phyloP scores from a whole-genome alignment of 805 yeast genomes.

The Blastobotrys terrestris region DNA sequence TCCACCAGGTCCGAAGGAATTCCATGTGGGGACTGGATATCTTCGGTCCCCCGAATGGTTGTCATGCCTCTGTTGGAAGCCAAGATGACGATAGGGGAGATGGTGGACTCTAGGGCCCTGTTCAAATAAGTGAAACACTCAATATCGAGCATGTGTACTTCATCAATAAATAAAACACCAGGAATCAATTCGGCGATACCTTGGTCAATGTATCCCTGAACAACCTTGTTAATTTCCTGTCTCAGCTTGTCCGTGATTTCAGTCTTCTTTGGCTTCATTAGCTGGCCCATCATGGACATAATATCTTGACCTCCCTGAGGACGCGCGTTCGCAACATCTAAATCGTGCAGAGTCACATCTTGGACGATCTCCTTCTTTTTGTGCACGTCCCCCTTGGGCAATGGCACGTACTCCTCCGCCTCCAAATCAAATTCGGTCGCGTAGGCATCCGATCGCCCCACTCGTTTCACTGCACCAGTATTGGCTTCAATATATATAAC shows the following conservation, averaged over 20 bases:
- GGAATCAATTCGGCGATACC: constrained; percentile 98
- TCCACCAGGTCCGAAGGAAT: constrained; percentile 93
- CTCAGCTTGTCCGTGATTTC: constrained; percentile 95
- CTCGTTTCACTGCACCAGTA: constrained; percentile 94
- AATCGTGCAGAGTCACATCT: constrained; percentile 92
- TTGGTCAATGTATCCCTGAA: constrained; percentile 91
- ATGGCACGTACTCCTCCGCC: constrained; percentile 97
- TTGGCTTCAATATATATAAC: constrained; percentile 96
- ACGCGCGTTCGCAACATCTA: constrained; percentile 92
- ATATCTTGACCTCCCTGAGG: constrained; percentile 98
- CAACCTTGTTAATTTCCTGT: constrained; percentile 90
- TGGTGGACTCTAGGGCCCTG: constrained; percentile 83
- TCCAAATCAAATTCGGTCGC: constrained; percentile 98
- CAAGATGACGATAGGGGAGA: constrained; percentile 91
- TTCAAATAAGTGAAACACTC: constrained; percentile 95
- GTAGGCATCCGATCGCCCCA: constrained; percentile 97
- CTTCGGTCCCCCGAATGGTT: constrained; percentile 83
- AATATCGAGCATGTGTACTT: constrained; percentile 95
- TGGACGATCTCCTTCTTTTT: constrained; percentile 97
- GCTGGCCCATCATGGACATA: constrained; percentile 93
- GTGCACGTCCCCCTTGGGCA: constrained; percentile 98
- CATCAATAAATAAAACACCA: constrained; percentile 96
- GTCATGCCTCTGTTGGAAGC: constrained; percentile 96
- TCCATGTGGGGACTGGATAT: constrained; percentile 86
- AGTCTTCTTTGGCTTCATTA: constrained; percentile 92